Evolutionary conservation across 495 filamentous ascomycete genomes (phyloP).

Genomic region (Parmelia sp.): DNA sequence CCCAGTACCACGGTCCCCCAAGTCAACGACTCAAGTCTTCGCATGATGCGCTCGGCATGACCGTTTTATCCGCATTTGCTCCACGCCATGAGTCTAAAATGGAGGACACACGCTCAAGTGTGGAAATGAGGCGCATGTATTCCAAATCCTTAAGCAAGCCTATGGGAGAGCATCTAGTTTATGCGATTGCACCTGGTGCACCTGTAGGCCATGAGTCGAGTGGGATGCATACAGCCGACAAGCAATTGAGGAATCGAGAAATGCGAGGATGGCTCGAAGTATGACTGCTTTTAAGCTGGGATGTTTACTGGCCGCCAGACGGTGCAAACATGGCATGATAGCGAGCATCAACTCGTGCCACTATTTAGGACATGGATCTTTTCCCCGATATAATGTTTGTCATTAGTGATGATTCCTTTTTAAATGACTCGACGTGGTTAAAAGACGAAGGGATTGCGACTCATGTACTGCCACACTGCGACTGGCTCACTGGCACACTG

Average conservation of each 20-base stretch:
- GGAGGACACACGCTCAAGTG: not conserved
- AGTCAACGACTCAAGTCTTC: conserved; percentile 1
- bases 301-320: not conserved
- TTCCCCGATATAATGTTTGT: not conserved
- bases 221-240: not conserved
- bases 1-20: conserved; percentile 11
- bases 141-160: not conserved
- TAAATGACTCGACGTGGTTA: too few relatives aligned
- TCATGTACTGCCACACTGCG: too few relatives aligned
- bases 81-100: not conserved
- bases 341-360: not conserved
- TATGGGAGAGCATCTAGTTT: not conserved
- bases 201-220: not conserved
- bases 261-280: not conserved
- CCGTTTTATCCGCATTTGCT: not conserved
- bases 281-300: not conserved
- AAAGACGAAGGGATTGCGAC: too few relatives aligned
- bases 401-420: too few relatives aligned
- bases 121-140: not conserved
- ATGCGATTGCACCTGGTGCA: not conserved
- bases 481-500: too few relatives aligned
- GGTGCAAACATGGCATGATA: too few relatives aligned
- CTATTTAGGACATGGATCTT: not conserved
- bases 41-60: not conserved
- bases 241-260: not conserved